These are phyloP conservation scores for Alternaria rosae DNA, from an alignment of 2,329 filamentous ascomycete genomes.

Conservation along the genomic window DNA sequence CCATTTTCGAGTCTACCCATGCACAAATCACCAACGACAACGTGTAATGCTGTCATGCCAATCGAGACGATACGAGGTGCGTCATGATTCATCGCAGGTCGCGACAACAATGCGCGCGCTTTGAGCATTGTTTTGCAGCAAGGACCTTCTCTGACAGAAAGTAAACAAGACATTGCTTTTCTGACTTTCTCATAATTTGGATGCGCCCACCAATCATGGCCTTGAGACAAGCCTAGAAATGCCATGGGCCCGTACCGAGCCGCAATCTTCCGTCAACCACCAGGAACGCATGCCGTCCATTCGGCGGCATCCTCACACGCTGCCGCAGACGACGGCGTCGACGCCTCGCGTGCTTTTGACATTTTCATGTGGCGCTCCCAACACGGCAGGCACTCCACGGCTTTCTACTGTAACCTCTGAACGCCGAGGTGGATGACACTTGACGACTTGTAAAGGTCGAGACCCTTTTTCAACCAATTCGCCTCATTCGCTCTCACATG, in stretches of 20 bases:
- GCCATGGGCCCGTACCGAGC: conserved; percentile 12
- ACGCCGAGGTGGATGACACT: conserved; percentile 1
- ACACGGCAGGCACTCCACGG: conserved; percentile 14
- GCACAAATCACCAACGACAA: conserved; percentile 8
- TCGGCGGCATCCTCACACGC: not conserved
- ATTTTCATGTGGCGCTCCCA: conserved; percentile 13
- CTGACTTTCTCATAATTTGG: conserved; percentile 3
- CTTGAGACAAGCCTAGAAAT: not conserved
- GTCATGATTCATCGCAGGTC: not conserved
- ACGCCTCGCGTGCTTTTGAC: conserved; percentile 6
- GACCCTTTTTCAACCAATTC: not conserved
- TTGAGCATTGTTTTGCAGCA: not conserved
- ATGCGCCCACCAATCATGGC: conserved; percentile 10
- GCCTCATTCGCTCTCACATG: not conserved
- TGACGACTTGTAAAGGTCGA: conserved; percentile 3
- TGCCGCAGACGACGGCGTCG: not conserved
- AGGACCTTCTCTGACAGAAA: not conserved
- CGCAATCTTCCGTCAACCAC: conserved; percentile 8
- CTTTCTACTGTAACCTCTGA: not conserved
- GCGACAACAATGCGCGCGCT: not conserved
- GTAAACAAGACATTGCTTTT: conserved; percentile 1
- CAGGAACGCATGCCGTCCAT: conserved; percentile 4
- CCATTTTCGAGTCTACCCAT: conserved; percentile 6
- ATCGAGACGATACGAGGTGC: not conserved
- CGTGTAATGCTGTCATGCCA: conserved; percentile 7